Evolutionary conservation across 345 rosid genomes (phyloP), one percentile per base, ranked within the genome.

Genomic region (Pseudoturritis turrita): DNA sequence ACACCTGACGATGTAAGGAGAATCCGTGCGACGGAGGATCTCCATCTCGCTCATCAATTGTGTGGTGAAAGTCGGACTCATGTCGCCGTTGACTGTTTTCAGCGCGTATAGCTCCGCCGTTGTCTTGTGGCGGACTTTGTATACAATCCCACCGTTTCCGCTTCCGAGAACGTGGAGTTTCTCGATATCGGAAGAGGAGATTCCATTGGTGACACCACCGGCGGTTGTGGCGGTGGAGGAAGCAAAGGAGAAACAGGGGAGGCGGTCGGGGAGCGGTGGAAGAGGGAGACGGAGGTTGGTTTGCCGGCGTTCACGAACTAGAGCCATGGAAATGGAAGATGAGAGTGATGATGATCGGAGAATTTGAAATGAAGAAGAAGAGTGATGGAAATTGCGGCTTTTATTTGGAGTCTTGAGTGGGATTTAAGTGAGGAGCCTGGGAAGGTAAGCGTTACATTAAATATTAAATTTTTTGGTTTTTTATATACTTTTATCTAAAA

Each of bases 111-210:
- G 51, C 43, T 85, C 77, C 11, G 83, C 80, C 17, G 88, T 84
- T 2, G 80, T 55, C 39, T 77, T 83, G 74, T 88, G 83, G 3
- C 77, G 81, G 15, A 82, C 95, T 68, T 87, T 84, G 79, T 90
- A 88, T 52, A 90, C 94, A 0, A 83, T 88, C 3, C 94, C 96
- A 3, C 94, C 91, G 62, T 85, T 90, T 4, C 96, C 95, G 73
- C 83, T 86, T 41, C 97, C 92, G 1, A 90, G 81, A 2, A 87
- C 92, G 10, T 78, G 46, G 19, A 87, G 70, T 39, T 72, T 87
- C 40, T 88, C 92, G 25, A 86, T 76, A 67, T 90, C 94, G 21
- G 82, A 7, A 37, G 39, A 10, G 3, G 82, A 57, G 40, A 82
- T 46, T 10, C 56, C 21, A 22, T 70, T 64, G 45, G 21, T 29